Base-by-base conservation (phyloP, 768 basidiomycete species). In the Heimioporus sp. region DNA sequence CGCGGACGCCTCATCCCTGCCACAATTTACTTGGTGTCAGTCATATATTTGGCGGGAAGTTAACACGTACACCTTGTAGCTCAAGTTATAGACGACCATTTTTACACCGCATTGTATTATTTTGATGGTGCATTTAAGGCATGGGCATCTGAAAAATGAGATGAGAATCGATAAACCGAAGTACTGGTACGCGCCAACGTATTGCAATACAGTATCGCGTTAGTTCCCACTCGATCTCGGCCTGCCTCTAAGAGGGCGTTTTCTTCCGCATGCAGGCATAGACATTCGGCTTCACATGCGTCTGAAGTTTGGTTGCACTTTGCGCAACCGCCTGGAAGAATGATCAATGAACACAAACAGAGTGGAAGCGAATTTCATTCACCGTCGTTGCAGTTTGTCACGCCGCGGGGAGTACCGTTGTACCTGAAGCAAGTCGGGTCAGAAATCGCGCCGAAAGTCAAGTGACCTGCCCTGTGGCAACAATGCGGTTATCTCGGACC, bases 231-330 rank as follows among this genome's bases (percentile, higher is more conserved):
- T 43, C 97, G 76, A 53, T 98, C 97, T 51, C 92, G 73, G 16
- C 97, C 96, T 2, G 93, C 93, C 73, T 98, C 96, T 2, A 98
- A 71, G 13, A 98, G 75, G 0, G 96, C 97, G 64, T 98, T 99
- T 72, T 99, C 97, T 71, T 99, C 97, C 0, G 97, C 97, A 66
- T 99, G 97, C 10, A 99, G 73, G 64, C 97, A 99, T 3, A 98
- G 75, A 62, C 97, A 99, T 65, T 92, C 92, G 45, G 83, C 77
- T 36, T 80, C 76, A 24, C 70, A 70, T 4, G 74, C 69, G 43
- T 68, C 62, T 10, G 72, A 71, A 3, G 72, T 74, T 17, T 78
- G 81, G 62, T 88, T 88, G 70, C 97, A 99, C 28, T 83, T 78
- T 4, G 73, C 57, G 67, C 97, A 99, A 16, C 97, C 96, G 8